Evolutionary conservation across 2,329 filamentous ascomycete genomes (phyloP).

Genomic region (Aphanocladium album): DNA sequence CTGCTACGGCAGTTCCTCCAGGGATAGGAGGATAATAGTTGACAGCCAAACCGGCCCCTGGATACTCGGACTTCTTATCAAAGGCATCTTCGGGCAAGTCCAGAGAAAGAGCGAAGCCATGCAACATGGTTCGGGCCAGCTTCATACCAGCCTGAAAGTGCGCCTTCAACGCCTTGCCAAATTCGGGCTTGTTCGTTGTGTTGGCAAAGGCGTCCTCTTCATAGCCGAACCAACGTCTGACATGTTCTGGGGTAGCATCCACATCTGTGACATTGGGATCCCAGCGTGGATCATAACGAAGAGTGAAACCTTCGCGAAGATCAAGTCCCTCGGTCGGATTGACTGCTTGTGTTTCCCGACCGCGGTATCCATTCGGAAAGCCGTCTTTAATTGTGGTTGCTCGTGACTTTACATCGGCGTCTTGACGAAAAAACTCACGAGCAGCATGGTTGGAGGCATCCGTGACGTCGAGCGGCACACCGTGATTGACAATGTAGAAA

Average conservation of each 20-base stretch:
- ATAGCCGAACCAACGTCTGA: constrained; percentile 35
- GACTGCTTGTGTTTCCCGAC: constrained; percentile 37
- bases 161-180: constrained; percentile 40
- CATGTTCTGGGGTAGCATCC: constrained; percentile 37
- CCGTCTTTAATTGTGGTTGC: constrained; percentile 27
- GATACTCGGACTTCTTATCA: constrained; percentile 47
- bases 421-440: constrained; percentile 44
- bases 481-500: constrained; percentile 51
- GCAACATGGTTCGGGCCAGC: constrained; percentile 46
- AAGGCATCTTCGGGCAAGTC: constrained; percentile 51
- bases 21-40: constrained; percentile 34
- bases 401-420: constrained; percentile 33
- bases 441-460: constrained; percentile 28
- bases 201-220: constrained; percentile 51
- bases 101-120: constrained; percentile 50
- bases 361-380: constrained; percentile 42
- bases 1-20: not conserved
- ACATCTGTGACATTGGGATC: constrained; percentile 41
- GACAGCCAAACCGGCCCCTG: constrained; percentile 38
- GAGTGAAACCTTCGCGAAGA: constrained; percentile 46
- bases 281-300: constrained; percentile 47
- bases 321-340: constrained; percentile 47
- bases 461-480: constrained; percentile 31
- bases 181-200: constrained; percentile 42
- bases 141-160: constrained; percentile 46